phyloP scores from a whole-genome alignment of 2,329 filamentous ascomycete genomes.

The Arthrobotrys musiformis region DNA sequence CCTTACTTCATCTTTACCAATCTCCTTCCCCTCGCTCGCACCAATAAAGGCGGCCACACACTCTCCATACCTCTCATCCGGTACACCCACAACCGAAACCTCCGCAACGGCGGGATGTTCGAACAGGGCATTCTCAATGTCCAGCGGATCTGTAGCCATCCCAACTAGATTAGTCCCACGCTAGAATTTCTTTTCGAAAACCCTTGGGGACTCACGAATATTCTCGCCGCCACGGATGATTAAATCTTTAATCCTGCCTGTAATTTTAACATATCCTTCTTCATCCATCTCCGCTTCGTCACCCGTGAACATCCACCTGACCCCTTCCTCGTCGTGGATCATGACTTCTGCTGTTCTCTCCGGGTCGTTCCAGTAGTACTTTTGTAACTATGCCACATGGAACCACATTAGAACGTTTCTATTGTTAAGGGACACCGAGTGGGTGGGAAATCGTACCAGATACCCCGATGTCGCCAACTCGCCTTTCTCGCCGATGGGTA shows the following conservation, averaged over 20 bases:
- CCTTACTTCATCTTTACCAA: conserved; percentile 72
- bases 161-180: not conserved
- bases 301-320: conserved; percentile 88
- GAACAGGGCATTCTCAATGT: conserved; percentile 89
- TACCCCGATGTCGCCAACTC: conserved; percentile 88
- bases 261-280: conserved; percentile 76
- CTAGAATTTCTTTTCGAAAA: not conserved
- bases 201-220: conserved; percentile 57
- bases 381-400: conserved; percentile 63
- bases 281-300: conserved; percentile 89
- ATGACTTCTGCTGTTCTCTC: conserved; percentile 76
- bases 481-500: conserved; percentile 75
- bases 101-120: conserved; percentile 77
- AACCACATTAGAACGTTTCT: not conserved
- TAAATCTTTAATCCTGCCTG: conserved; percentile 84
- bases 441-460: conserved; percentile 72
- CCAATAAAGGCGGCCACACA: conserved; percentile 82
- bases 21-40: conserved; percentile 57
- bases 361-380: conserved; percentile 85
- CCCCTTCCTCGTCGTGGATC: conserved; percentile 68
- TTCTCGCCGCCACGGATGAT: conserved; percentile 97
- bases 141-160: conserved; percentile 72
- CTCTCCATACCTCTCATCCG: conserved; percentile 85
- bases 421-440: not conserved
- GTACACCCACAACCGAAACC: conserved; percentile 83